A percentile compares a stretch with the other conserved stretches of the same genome.
phyloP scores from a whole-genome alignment of 2,329 filamentous ascomycete species.

The Colletotrichum sp. region DNA sequence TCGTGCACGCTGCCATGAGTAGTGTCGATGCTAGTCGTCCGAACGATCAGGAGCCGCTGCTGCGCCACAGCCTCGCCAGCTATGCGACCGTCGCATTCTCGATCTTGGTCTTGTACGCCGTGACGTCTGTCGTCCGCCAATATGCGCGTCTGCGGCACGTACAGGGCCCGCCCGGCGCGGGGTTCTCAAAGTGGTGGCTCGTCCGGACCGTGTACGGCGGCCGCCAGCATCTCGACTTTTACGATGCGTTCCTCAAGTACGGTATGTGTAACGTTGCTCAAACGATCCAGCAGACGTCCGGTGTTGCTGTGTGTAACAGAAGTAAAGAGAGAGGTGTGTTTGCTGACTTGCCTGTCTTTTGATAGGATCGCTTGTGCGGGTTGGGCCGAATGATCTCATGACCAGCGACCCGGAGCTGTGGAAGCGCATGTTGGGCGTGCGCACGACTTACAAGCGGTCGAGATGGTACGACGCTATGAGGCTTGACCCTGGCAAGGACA shows the following conservation, averaged over 20 bases:
- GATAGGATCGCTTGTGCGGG: conserved; percentile 26
- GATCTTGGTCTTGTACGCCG: conserved; percentile 8
- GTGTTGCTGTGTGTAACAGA: not conserved
- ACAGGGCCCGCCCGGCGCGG: conserved; percentile 40
- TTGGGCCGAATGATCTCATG: conserved; percentile 47
- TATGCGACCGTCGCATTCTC: not conserved
- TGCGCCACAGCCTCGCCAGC: not conserved
- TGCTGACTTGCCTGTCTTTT: not conserved
- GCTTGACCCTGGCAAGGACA: conserved; percentile 59
- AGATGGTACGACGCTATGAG: conserved; percentile 53
- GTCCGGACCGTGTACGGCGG: conserved; percentile 33
- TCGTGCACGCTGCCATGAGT: not conserved
- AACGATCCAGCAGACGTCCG: not conserved
- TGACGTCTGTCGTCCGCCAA: conserved; percentile 25
- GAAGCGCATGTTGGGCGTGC: conserved; percentile 39
- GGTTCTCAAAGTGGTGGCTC: conserved; percentile 45
- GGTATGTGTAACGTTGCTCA: conserved; percentile 26
- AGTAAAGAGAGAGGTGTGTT: not conserved
- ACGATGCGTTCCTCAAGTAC: conserved; percentile 38
- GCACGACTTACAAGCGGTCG: conserved; percentile 39
- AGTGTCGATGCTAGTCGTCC: not conserved
- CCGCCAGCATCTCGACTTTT: conserved; percentile 37
- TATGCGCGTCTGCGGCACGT: conserved; percentile 44
- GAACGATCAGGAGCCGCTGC: not conserved
- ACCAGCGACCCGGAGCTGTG: conserved; percentile 44